Base-by-base conservation (phyloP, 176 grass and related monocot genomes). In the Oryza nivara region DNA sequence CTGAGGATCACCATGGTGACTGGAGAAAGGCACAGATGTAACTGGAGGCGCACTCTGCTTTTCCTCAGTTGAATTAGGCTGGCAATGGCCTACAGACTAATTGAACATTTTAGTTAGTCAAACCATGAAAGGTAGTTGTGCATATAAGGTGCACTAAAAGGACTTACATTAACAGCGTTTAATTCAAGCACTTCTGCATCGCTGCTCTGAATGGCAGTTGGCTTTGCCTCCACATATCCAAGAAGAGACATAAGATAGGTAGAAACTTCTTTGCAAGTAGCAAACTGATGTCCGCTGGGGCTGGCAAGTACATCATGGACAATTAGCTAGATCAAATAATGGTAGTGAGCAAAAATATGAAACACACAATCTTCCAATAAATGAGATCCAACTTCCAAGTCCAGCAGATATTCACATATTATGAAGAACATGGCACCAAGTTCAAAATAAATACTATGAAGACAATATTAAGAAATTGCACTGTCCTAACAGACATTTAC, bases 231-330 rank as follows among this genome's bases (percentile, higher is more conserved):
- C 74, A 73, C 81, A 92, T 88, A 87, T 90, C 93, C 92, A 89
- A 99, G 49, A 84, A 96, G 87, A 74, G 93, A 84, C 82, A 86
- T 89, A 69, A 99, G 83, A 77, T 96, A 96, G 14, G 92, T 86
- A 81, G 97, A 91, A 38, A 99, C 86, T 88, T 99, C 93, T 78
- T 91, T 96, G 81, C 91, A 99, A 68, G 90, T 96, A 45, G 81
- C 81, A 71, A 99, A 99, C 43, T 99, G 97, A 87, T 89, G 90
- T 82, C 97, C 93, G 23, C 91, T 92, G 72, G 97, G 93, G 90
- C 97, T 99, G 84, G 75, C 81, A 92, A 91, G 70, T 68, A 76
- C 48, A 44, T 45, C 43, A 79, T 28, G 68, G 5, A 70, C 15
- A 86, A 66, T 91, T 84, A 87, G 51, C 17, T 48, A 65, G 40